Evolutionary conservation across 2,329 filamentous ascomycete genomes (phyloP).

Genomic region (Curvularia lunata): DNA sequence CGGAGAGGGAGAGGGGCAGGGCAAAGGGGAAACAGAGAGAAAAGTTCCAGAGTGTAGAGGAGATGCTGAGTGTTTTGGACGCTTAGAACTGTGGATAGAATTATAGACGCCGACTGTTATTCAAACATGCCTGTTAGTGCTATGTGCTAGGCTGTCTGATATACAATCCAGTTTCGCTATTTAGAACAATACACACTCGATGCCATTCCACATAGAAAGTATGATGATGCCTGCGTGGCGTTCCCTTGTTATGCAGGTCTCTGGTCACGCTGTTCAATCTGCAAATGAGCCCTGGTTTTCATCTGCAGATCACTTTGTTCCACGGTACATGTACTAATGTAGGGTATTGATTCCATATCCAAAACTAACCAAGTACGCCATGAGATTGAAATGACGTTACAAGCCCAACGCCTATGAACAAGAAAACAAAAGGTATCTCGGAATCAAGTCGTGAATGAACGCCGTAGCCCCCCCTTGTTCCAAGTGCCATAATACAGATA

Average conservation of each 20-base stretch:
- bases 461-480: not conserved
- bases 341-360: not conserved
- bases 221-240: not conserved
- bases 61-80: conserved; percentile 62
- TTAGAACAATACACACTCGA: not conserved
- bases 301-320: not conserved
- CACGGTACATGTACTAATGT: not conserved
- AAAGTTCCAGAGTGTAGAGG: conserved; percentile 63
- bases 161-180: no score
- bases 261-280: not conserved
- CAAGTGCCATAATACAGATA: not conserved
- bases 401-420: conserved; percentile 7
- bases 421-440: conserved; percentile 17
- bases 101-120: not conserved
- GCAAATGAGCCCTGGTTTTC: not conserved
- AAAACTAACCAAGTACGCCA: not conserved
- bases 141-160: not conserved
- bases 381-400: not conserved
- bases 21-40: conserved; percentile 77
- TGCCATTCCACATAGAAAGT: not conserved
- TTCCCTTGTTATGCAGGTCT: not conserved
- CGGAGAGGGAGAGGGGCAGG: conserved; percentile 72
- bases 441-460: conserved; percentile 7
- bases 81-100: not conserved
- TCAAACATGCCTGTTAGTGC: not conserved